These are phyloP conservation scores for Fusarium sp. DNA, from an alignment of 2,329 filamentous ascomycete species.

Conservation along the genomic window DNA sequence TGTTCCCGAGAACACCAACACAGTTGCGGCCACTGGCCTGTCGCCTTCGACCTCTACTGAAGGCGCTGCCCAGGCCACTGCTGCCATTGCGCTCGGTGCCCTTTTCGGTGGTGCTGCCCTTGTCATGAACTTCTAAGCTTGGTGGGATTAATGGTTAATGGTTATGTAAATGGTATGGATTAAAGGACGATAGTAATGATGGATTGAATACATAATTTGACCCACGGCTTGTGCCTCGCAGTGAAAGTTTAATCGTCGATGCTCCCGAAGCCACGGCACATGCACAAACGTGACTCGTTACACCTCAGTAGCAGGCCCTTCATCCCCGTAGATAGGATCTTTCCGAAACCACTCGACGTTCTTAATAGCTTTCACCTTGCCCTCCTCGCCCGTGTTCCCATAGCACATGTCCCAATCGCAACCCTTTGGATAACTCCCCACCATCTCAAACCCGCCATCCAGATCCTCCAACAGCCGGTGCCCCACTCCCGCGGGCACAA, in stretches of 20 bases:
- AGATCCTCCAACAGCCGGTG: slow-evolving; percentile 70
- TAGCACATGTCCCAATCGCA: slow-evolving; percentile 78
- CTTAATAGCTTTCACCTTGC: slow-evolving; percentile 17
- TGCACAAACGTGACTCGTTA: neutral
- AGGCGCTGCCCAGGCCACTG: slow-evolving; percentile 35
- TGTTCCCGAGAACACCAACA: slow-evolving; percentile 41
- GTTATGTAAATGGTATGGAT: neutral
- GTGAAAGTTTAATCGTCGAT: neutral
- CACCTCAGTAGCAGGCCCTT: slow-evolving; percentile 11
- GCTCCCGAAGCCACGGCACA: neutral
- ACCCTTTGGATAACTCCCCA: slow-evolving; percentile 70
- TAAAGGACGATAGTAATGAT: slow-evolving; percentile 9
- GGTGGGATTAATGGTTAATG: neutral
- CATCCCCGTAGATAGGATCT: slow-evolving; percentile 31
- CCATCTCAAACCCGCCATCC: slow-evolving; percentile 67
- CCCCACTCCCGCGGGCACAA: slow-evolving; percentile 72
- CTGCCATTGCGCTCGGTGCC: slow-evolving; percentile 38
- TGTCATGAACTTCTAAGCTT: slow-evolving; percentile 27
- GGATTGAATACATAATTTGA: neutral
- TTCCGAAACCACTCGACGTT: slow-evolving; percentile 17
- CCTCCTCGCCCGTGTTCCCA: slow-evolving; percentile 59
- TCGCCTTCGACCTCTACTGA: slow-evolving; percentile 25
- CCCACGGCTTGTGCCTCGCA: neutral
- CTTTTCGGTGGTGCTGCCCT: slow-evolving; percentile 38
- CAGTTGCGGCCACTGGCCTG: slow-evolving; percentile 26